phyloP scores from a whole-genome alignment of 2,329 filamentous ascomycete species.

The Hortaea sp. region DNA sequence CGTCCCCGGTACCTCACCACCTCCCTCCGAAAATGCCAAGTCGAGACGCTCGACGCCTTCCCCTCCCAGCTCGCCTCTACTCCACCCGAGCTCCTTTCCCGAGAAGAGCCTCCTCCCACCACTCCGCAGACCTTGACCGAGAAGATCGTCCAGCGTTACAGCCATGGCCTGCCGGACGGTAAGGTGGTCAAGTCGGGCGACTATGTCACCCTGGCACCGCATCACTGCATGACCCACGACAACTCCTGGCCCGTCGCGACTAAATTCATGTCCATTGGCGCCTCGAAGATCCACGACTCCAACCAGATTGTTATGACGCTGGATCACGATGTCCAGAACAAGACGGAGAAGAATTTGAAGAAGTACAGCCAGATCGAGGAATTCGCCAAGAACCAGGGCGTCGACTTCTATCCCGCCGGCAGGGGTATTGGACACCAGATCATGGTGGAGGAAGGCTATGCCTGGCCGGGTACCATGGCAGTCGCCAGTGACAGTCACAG shows the following conservation, averaged over 20 bases:
- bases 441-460: slow-evolving; percentile 77
- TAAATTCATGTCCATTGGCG: slow-evolving; percentile 78
- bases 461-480: slow-evolving; percentile 73
- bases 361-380: slow-evolving; percentile 76
- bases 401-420: slow-evolving; percentile 68
- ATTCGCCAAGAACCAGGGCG: slow-evolving; percentile 69
- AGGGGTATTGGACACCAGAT: slow-evolving; percentile 84
- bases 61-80: slow-evolving; percentile 53
- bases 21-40: slow-evolving; percentile 13
- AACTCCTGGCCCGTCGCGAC: slow-evolving; percentile 66
- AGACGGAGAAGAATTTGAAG: slow-evolving; percentile 62
- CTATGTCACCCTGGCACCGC: slow-evolving; percentile 67
- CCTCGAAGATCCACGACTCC: slow-evolving; percentile 59
- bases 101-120: slow-evolving; percentile 38
- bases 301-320: slow-evolving; percentile 72
- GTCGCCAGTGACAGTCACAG: slow-evolving; percentile 72
- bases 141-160: slow-evolving; percentile 80
- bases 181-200: slow-evolving; percentile 72
- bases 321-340: slow-evolving; percentile 86
- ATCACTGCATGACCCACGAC: slow-evolving; percentile 77
- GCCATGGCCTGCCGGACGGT: slow-evolving; percentile 62
- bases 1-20: slow-evolving; percentile 19
- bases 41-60: slow-evolving; percentile 44
- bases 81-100: slow-evolving; percentile 62
- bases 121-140: slow-evolving; percentile 74